Conservation (phyloP, 2,329 filamentous ascomycete genomes). For the Ceratocystis alfenasii region DNA sequence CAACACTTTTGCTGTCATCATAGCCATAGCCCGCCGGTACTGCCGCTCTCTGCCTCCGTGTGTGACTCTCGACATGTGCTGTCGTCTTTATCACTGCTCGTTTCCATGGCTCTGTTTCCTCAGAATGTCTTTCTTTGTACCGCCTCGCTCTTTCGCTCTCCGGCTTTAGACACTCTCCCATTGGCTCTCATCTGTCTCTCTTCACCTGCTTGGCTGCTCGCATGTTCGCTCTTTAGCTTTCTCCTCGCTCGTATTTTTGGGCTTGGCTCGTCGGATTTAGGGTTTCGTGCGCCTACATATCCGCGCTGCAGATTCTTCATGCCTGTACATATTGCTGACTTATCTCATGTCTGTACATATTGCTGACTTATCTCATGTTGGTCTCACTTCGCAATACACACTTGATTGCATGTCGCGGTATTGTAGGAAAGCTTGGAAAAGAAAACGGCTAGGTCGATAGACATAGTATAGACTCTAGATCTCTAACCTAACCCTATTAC, state of each 20-base stretch:
- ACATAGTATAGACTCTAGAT: not conserved
- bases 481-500: not conserved
- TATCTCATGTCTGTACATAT: not conserved
- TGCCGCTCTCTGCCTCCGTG: no score
- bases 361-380: not conserved
- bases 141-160: slow-evolving; percentile 4
- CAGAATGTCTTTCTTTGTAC: not conserved
- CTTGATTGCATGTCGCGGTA: no score
- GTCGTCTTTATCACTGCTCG: not conserved
- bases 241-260: not conserved
- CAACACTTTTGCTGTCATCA: no score
- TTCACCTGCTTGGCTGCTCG: not conserved
- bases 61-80: not conserved
- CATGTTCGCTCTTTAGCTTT: not conserved
- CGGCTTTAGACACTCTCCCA: not conserved
- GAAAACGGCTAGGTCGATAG: no score
- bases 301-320: not conserved
- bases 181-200: not conserved
- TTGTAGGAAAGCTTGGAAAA: no score
- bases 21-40: no score
- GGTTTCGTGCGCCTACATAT: not conserved
- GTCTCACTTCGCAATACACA: not conserved
- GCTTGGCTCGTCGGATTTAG: not conserved
- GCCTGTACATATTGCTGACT: not conserved
- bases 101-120: not conserved